Percentiles rank a stretch among this genome's conserved stretches.
These are phyloP conservation scores for Vanrija humicola DNA, from an alignment of 1,284 basidiomycete species.

Conservation along the genomic window DNA sequence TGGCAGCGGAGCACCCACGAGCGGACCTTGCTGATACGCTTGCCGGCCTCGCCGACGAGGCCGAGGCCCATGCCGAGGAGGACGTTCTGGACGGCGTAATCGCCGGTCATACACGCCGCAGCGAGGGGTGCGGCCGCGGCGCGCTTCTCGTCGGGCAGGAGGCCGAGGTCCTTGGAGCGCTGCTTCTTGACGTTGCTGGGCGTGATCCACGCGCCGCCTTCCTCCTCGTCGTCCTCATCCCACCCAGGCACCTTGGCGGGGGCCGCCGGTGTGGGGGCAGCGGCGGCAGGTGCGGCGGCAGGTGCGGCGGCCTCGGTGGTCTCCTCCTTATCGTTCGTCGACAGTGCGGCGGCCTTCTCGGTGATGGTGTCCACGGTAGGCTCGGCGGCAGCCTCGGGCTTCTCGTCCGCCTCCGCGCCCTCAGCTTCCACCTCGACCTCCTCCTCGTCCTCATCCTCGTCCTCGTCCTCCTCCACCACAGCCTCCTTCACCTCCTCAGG, in stretches of 20 bases:
- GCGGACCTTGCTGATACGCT: constrained; percentile 83
- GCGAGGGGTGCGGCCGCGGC: constrained; percentile 24
- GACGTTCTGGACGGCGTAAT: constrained; percentile 99
- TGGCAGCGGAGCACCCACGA: constrained; percentile 97
- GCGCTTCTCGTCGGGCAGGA: constrained; percentile 56
- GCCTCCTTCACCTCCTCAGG: constrained; percentile 30
- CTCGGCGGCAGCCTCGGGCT: constrained; percentile 5
- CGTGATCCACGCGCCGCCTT: constrained; percentile 96
- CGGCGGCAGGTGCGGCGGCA: background rate
- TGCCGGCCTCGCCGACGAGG: constrained; percentile 87
- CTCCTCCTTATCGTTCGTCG: constrained; percentile 2
- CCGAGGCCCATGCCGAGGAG: constrained; percentile 90
- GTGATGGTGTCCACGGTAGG: constrained; percentile 9
- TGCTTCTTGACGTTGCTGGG: constrained; percentile 80
- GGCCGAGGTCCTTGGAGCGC: constrained; percentile 81
- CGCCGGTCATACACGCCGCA: constrained; percentile 91
- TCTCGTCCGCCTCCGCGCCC: background rate
- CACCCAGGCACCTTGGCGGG: constrained; percentile 8
- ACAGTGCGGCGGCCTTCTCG: constrained; percentile 1
- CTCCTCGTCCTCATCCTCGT: constrained; percentile 46
- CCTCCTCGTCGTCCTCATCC: constrained; percentile 60
- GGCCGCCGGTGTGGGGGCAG: background rate
- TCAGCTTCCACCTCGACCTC: constrained; percentile 45
- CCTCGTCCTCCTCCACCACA: constrained; percentile 42
- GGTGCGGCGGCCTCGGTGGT: too few species aligned